Base-by-base conservation (phyloP, 495 filamentous ascomycete genomes). In the Aspergillus heteromorphus region DNA sequence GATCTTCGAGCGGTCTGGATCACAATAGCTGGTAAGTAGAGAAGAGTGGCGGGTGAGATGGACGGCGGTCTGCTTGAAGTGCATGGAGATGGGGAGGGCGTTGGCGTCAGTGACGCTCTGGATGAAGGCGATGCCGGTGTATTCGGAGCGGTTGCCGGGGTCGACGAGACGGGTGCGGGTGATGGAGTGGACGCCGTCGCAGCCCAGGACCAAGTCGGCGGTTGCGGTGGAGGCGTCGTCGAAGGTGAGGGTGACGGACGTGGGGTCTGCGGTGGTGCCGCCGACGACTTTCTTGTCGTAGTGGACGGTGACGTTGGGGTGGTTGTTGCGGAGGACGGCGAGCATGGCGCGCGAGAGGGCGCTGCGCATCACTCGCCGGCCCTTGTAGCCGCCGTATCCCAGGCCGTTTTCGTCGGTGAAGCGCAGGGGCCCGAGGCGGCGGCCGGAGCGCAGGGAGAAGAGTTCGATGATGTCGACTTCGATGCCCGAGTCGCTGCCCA, bases 111-210 rank as follows among this genome's bases (percentile, higher is more conserved):
- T 20, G n/a, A 54, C 48, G 45, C 51, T 54, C 30, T 59, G 56
- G 38, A 59, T 55, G 47, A 59, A 59, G 25, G 56, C 54, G 40
- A 59, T 51, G 11, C 56, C 56, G 1, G 56, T 54, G 40, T 61
- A 56, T 36, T 49, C 49, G n/a, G 51, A 43, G 14, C 21, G 42
- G 36, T 53, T 60, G 13, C 34, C 58, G 7, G 64, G 55, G 7
- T 66, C 64, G 16, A 66, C 61, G 25, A 73, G 66, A 20, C 67
- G 59, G 14, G 65, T 69, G 31, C 79, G 70, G 6, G 71, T 69
- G 14, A 69, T 61, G n/a, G 78, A 81, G 62, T 80, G 74, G 18
- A 83, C 75, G 19, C 79, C 79, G 57, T 83, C 79, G 65, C 78
- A 80, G 18, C 78, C 79, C 8, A 81, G 57, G 2, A 81, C 61